Evolutionary conservation across 2,329 filamentous ascomycete species (phyloP).

Genomic region (Elsinoe australis): DNA sequence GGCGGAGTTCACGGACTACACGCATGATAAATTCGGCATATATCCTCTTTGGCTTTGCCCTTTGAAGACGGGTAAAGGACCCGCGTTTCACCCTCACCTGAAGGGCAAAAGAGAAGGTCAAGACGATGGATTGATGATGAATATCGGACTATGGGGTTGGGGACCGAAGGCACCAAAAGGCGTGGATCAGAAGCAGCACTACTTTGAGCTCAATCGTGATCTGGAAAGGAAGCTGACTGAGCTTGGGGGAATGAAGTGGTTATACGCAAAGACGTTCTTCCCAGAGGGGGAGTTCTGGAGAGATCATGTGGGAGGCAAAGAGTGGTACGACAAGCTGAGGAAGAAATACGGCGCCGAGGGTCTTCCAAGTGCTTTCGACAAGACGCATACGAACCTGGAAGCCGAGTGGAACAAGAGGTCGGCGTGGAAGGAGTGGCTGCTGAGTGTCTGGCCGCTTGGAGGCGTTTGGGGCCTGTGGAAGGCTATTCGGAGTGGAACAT

Average conservation of each 20-base stretch:
- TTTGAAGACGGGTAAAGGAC: slow-evolving; percentile 25
- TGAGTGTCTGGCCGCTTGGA: slow-evolving; percentile 18
- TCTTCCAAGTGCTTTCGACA: slow-evolving; percentile 59
- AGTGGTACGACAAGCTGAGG: slow-evolving; percentile 53
- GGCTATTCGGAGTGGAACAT: slow-evolving; percentile 19
- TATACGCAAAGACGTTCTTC: slow-evolving; percentile 64
- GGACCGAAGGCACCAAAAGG: slow-evolving; percentile 26
- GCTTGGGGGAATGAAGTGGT: slow-evolving; percentile 59
- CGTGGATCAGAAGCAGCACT: slow-evolving; percentile 30
- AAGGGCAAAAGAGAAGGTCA: slow-evolving; percentile 16
- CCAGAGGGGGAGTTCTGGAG: slow-evolving; percentile 61
- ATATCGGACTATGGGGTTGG: slow-evolving; percentile 58
- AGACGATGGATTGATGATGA: slow-evolving; percentile 40
- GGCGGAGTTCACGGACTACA: slow-evolving; percentile 39
- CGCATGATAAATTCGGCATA: slow-evolving; percentile 34
- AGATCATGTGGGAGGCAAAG: slow-evolving; percentile 34
- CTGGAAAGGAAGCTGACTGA: slow-evolving; percentile 54
- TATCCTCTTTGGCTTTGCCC: slow-evolving; percentile 46
- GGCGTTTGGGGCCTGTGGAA: slow-evolving; percentile 20
- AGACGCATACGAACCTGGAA: slow-evolving; percentile 48
- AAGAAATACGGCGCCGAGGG: slow-evolving; percentile 52
- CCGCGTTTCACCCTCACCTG: slow-evolving; percentile 30
- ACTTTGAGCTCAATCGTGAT: slow-evolving; percentile 49
- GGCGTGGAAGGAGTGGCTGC: slow-evolving; percentile 66
- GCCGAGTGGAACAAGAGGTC: slow-evolving; percentile 40